A percentile compares a stretch with the other conserved stretches of the same genome.
phyloP scores from a whole-genome alignment of 2,329 filamentous ascomycete species.

The Dactylellina parvicollis region DNA sequence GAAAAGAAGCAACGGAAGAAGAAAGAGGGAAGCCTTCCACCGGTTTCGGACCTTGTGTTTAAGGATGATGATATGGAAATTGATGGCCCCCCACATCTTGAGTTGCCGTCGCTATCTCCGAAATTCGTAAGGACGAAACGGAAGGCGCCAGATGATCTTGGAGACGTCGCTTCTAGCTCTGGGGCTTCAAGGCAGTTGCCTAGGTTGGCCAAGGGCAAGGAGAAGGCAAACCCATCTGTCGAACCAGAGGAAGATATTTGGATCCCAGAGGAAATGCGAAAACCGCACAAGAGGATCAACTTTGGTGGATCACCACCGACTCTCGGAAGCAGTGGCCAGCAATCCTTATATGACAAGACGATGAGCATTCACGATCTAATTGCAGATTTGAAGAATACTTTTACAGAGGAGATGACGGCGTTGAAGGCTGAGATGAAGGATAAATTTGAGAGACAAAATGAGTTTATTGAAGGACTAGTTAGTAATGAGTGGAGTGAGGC shows the following conservation, averaged over 20 bases:
- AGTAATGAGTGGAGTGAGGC: conserved; percentile 35
- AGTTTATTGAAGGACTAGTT: conserved; percentile 39
- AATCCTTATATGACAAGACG: conserved; percentile 16
- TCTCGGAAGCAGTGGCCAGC: not conserved
- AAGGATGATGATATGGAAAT: conserved; percentile 54
- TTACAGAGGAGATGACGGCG: conserved; percentile 30
- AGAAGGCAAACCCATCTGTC: conserved; percentile 23
- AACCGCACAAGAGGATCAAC: conserved; percentile 39
- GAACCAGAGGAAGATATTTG: conserved; percentile 44
- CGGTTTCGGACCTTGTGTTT: conserved; percentile 49
- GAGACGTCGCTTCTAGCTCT: not conserved
- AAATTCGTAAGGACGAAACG: conserved; percentile 35
- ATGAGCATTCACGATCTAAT: conserved; percentile 53
- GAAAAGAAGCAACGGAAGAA: conserved; percentile 54
- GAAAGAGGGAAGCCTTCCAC: conserved; percentile 41
- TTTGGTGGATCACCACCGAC: conserved; percentile 16
- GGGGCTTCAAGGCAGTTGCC: not conserved
- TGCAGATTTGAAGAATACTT: conserved; percentile 39
- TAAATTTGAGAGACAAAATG: conserved; percentile 40
- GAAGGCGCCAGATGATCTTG: conserved; percentile 42
- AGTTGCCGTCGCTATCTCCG: conserved; percentile 34
- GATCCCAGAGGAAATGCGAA: conserved; percentile 45
- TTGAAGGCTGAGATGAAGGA: conserved; percentile 46
- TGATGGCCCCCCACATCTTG: conserved; percentile 15
- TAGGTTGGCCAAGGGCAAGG: conserved; percentile 25